Percentiles rank a stretch among this genome's conserved stretches.
phyloP scores from a whole-genome alignment of 306 rosid species.

The Acacia confusa region DNA sequence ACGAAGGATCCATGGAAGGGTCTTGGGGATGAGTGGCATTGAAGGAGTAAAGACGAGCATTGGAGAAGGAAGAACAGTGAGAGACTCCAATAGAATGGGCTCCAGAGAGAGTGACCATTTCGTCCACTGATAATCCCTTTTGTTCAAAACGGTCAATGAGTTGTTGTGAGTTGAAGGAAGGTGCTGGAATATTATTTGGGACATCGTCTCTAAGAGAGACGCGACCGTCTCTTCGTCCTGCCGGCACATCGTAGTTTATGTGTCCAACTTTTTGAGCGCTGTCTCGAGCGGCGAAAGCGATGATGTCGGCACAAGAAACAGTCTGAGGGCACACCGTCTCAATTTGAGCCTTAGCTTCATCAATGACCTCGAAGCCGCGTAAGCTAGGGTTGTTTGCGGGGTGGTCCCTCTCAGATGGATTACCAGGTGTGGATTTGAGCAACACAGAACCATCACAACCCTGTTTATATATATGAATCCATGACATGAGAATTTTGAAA shows the following conservation, averaged over 20 bases:
- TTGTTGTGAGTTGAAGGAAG: background rate
- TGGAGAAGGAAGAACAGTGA: conserved; percentile 32
- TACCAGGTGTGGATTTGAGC: background rate
- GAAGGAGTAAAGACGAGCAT: conserved; percentile 19
- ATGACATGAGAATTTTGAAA: too few relatives aligned
- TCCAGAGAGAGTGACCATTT: conserved; percentile 41
- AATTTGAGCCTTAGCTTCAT: background rate
- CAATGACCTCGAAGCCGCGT: conserved; percentile 1
- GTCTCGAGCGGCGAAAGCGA: background rate
- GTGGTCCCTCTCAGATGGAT: background rate
- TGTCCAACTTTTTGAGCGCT: background rate
- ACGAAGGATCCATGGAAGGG: background rate
- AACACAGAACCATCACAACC: conserved; percentile 27
- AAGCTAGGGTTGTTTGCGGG: conserved; percentile 35
- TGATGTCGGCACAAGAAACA: background rate
- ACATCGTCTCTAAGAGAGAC: background rate
- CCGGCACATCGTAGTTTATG: background rate
- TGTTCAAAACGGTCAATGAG: background rate
- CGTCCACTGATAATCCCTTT: background rate
- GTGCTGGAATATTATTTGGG: background rate
- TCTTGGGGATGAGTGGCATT: background rate
- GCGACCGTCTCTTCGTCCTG: background rate
- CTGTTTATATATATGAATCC: background rate
- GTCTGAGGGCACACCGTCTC: background rate
- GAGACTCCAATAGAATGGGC: conserved; percentile 49